Conservation (phyloP, 495 filamentous ascomycete species). For the Aspergillus wentii region DNA sequence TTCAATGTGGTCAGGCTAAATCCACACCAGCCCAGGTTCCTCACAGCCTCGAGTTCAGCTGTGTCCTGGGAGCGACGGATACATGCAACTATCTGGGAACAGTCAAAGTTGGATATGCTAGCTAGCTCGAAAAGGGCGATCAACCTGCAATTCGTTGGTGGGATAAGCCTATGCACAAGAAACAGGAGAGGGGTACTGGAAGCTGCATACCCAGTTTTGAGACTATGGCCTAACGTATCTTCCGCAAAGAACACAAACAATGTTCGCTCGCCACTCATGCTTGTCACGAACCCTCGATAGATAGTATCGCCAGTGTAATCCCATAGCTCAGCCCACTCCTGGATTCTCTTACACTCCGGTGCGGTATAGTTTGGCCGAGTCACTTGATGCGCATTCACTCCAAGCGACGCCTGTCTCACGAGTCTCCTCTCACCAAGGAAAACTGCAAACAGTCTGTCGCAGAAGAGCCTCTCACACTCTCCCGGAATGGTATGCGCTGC, state of each 20-base stretch:
- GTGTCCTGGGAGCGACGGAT: constrained; percentile 61
- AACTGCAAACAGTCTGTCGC: constrained; percentile 82
- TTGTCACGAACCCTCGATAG: constrained; percentile 78
- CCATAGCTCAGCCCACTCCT: constrained; percentile 73
- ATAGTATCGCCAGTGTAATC: constrained; percentile 79
- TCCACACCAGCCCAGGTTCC: constrained; percentile 87
- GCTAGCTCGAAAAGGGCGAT: constrained; percentile 90
- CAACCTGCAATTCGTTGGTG: constrained; percentile 53
- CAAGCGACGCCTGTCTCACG: constrained; percentile 63
- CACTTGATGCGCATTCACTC: constrained; percentile 60
- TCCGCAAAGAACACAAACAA: constrained; percentile 87
- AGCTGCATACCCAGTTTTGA: constrained; percentile 77
- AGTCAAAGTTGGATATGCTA: constrained; percentile 59
- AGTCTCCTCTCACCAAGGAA: constrained; percentile 92
- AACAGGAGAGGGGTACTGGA: not conserved
- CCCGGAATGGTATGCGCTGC: constrained; percentile 91
- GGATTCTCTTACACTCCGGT: constrained; percentile 32
- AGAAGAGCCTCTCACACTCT: constrained; percentile 99
- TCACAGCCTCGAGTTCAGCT: constrained; percentile 59
- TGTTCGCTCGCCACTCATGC: constrained; percentile 56
- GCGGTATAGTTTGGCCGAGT: constrained; percentile 21
- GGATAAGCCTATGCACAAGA: not conserved
- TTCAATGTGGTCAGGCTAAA: constrained; percentile 77
- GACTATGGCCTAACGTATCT: constrained; percentile 59
- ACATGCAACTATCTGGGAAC: constrained; percentile 74